phyloP scores from a whole-genome alignment of 2,329 filamentous ascomycete species.

The Rugonectria rugulosa region DNA sequence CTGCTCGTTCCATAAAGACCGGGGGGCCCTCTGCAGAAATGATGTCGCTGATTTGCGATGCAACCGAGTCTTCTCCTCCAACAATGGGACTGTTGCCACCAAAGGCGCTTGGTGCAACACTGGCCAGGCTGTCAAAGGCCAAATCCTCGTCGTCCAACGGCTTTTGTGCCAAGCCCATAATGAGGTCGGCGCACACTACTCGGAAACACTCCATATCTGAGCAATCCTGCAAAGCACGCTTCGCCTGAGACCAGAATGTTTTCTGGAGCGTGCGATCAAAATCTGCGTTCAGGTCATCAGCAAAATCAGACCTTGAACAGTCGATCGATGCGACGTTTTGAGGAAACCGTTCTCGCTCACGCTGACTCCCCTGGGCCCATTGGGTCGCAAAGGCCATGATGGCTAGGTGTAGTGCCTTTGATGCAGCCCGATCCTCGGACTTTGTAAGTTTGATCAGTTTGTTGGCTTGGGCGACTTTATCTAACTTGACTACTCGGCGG shows the following conservation, averaged over 20 bases:
- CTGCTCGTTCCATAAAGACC: slow-evolving; percentile 46
- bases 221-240: slow-evolving; percentile 46
- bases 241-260: slow-evolving; percentile 50
- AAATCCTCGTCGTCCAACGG: slow-evolving; percentile 39
- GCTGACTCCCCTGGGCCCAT: slow-evolving; percentile 46
- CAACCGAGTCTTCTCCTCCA: slow-evolving; percentile 33
- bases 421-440: slow-evolving; percentile 52
- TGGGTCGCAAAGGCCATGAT: slow-evolving; percentile 63
- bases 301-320: slow-evolving; percentile 33
- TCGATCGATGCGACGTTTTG: slow-evolving; percentile 34
- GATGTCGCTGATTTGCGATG: slow-evolving; percentile 43
- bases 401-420: slow-evolving; percentile 54
- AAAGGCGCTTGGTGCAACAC: slow-evolving; percentile 22
- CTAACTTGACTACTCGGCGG: slow-evolving; percentile 56
- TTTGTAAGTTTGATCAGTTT: slow-evolving; percentile 50
- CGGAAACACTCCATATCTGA: slow-evolving; percentile 50
- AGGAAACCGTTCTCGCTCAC: slow-evolving; percentile 37
- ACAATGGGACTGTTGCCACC: slow-evolving; percentile 30
- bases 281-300: slow-evolving; percentile 41
- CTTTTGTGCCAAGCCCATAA: slow-evolving; percentile 50
- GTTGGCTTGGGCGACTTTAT: slow-evolving; percentile 50
- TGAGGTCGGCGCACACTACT: slow-evolving; percentile 49
- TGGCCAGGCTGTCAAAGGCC: slow-evolving; percentile 19
- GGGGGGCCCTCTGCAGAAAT: slow-evolving; percentile 40
- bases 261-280: slow-evolving; percentile 49